Evolutionary conservation across 768 basidiomycete species (phyloP), one percentile per base, ranked within the genome.

Genomic region (Boletus sp.): DNA sequence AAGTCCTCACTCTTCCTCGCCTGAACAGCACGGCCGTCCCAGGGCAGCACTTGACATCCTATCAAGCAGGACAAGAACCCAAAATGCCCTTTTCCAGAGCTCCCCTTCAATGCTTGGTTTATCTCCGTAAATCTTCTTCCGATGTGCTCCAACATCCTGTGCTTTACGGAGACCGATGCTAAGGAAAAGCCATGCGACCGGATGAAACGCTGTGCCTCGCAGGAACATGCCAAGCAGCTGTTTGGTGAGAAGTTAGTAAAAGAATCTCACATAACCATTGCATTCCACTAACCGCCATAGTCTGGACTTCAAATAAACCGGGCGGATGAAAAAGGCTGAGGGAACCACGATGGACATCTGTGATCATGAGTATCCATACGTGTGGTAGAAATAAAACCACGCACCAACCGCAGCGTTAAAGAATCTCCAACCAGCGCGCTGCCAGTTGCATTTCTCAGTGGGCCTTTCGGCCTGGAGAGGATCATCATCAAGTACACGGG

Each of bases 51-150:
- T 82, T 18, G 76, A 76, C 35, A 84, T 67, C 39, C 85, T 81
- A 60, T 90, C 88, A 50, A 83, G 78, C 7, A 80, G 75, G 12
- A 86, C 76, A 6, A 90, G 77, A 59, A 78, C 81, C 89, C 88
- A 91, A 66, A 92, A 90, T 0, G 84, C 85, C 29, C 92, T 82
- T 67, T 89, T 91, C 83, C 87, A 90, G 15, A 89, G 75, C 60
- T 92, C 89, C 37, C 83, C 80, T 42, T 89, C 84, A 51, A 79
- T 60, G 63, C 73, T 78, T 7, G 80, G 75, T 58, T 70, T 71
- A 7, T 67, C 63, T 4, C 74, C 73, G 55, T 89, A 88, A 1
- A 80, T 76, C 61, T 78, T 83, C 65, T 77, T 84, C 47, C 85
- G 78, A 64, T 94, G 92, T 7, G 85, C 86, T 28, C 92, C 92